Conservation (phyloP, 2,329 filamentous ascomycete genomes). For the Fusarium sp. region DNA sequence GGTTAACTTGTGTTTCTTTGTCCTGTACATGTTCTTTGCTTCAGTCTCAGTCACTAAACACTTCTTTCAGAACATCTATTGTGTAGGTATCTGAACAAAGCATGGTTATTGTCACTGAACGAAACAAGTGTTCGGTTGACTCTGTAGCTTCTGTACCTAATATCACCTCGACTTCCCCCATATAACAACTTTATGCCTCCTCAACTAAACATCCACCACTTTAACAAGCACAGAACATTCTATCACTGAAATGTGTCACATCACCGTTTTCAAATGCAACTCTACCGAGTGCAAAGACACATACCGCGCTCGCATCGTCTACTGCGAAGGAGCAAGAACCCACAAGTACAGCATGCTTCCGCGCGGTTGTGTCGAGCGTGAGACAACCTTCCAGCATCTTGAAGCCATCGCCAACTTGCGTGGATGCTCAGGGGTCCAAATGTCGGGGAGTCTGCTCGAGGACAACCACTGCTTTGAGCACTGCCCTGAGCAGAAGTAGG, state of each 20-base stretch:
- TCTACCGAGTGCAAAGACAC: not conserved
- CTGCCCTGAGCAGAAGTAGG: not conserved
- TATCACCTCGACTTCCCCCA: not conserved
- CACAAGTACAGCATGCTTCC: not conserved
- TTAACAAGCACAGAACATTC: not conserved
- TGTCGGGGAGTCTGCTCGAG: not conserved
- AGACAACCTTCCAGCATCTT: not conserved
- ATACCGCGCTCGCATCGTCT: not conserved
- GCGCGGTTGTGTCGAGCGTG: not conserved
- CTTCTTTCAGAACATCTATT: not conserved
- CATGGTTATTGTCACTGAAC: not conserved
- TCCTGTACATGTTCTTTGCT: not conserved
- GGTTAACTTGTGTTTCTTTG: not conserved
- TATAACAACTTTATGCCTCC: not conserved
- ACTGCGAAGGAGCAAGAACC: not conserved
- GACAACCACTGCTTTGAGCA: not conserved
- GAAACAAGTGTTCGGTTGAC: not conserved
- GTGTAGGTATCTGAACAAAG: not conserved
- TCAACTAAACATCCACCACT: not conserved
- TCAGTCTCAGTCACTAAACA: not conserved
- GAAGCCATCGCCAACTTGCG: not conserved
- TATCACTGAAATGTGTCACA: not conserved
- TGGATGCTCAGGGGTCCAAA: not conserved
- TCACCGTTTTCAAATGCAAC: not conserved
- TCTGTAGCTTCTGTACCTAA: not conserved